Base-by-base conservation (phyloP, 768 basidiomycete genomes). In the Obba rivulosa region DNA sequence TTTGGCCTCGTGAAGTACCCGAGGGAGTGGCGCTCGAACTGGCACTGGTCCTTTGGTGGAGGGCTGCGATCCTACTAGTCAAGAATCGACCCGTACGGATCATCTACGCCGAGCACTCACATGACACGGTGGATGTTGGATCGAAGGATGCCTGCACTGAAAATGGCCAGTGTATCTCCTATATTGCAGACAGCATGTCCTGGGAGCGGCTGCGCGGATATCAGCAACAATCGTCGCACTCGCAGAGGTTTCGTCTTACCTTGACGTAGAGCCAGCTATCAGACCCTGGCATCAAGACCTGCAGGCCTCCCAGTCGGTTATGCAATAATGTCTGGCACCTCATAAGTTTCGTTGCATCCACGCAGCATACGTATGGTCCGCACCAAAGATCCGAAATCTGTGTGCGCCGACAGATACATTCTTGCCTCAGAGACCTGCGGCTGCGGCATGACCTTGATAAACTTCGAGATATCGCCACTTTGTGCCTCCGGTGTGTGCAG, bases 211-310 rank as follows among this genome's bases (percentile, higher is more conserved):
- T 64, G 13, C 28, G 1, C 5, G n/a, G 23, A 23, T 20, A 21
- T 16, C 41, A 18, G 23, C 23, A 41, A 37, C 18, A 16, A 24
- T 10, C 7, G 4, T 10, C 16, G 8, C 10, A 9, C n/a, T n/a
- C n/a, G n/a, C n/a, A n/a, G n/a, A n/a, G n/a, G 13, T 31, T 31
- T 13, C 13, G 13, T 7, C 53, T 14, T 28, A 74, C 83, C 73
- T 78, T 78, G 54, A 87, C 69, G 52, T 85, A 87, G 58, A 76
- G 76, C 85, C 85, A 87, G 21, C 72, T 58, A n/a, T 81, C 75
- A 3, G 72, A 56, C 16, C 78, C 81, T 1, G 82, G 83, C 1
- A 75, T 73, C 34, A 84, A 66, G 0, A 87, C 83, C 49, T 87
- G 85, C 3, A 87, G 67, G 0, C 85, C 85, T 9, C 85, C 85